Base-by-base conservation (phyloP, 352 stramenopile genomes). In the Globisporangium carolinianum region DNA sequence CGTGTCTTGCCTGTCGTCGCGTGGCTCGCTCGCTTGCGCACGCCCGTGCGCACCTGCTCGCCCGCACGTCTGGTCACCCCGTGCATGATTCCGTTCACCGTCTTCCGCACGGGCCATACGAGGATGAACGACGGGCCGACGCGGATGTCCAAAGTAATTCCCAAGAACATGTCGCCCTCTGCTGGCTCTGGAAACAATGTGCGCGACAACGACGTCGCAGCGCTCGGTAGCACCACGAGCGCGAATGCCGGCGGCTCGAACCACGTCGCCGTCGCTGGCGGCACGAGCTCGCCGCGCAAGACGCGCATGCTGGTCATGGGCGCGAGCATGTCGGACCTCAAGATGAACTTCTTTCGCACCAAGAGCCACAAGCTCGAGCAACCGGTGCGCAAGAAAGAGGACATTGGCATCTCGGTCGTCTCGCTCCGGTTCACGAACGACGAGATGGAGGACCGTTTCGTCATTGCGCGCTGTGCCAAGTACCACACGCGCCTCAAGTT, bases 121-220 rank as follows among this genome's bases (percentile, higher is more conserved):
- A 91, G 77, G 75, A 89, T 89, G 78, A 79, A 68, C 54, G 76
- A 91, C 68, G 74, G 61, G 50, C 71, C 76, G 32, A 69, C 76
- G 56, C 71, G 74, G 65, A 89, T 91, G 78, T 71, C 75, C 41
- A 88, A 91, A 87, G 81, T 91, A 55, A 81, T 88, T 47, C 78
- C 78, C 4, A 87, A 85, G 66, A 67, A 73, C 51, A 57, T 73
- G 47, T 6, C 17, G 14, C 45, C 17, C 10, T 62, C 63, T 6
- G 63, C 55, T 38, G 53, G 51, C 0, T 63, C 55, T 35, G 51
- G 51, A 0, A 57, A 70, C 45, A 43, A 69, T 47, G 47, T 55
- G 11, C 55, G 47, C 24, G 59, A 70, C 2, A 55, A 63, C 24
- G 73, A 82, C 38, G 65, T 62, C 17, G 51, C 62, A 18, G 32